These are phyloP conservation scores for Fusarium torreyae DNA, from an alignment of 2,329 filamentous ascomycete genomes.

Conservation along the genomic window DNA sequence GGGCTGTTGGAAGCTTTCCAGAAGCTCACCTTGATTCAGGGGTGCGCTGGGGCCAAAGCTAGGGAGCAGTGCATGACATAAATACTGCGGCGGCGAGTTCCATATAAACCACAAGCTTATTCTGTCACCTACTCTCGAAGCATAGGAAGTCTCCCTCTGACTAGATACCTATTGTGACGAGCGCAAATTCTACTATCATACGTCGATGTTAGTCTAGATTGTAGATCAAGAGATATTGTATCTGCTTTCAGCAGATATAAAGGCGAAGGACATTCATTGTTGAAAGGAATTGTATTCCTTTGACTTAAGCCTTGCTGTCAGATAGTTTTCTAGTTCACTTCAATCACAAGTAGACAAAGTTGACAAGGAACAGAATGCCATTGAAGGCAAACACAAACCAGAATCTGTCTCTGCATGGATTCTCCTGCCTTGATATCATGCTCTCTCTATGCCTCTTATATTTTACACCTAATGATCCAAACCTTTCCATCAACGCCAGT, in stretches of 20 bases:
- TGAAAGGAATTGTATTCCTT: not conserved
- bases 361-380: conserved; percentile 1
- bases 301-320: not conserved
- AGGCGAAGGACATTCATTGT: no score
- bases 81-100: not conserved
- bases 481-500: conserved; percentile 36
- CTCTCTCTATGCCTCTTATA: conserved; percentile 8
- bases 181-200: no score
- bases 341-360: not conserved
- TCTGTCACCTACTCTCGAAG: conserved; percentile 10
- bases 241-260: no score
- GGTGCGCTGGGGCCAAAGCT: conserved; percentile 14
- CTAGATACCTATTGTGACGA: no score
- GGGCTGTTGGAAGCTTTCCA: conserved; percentile 50
- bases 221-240: no score
- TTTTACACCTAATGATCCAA: conserved; percentile 2
- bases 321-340: conserved; percentile 6
- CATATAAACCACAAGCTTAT: not conserved
- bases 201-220: no score
- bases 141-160: not conserved
- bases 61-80: conserved; percentile 17
- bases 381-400: not conserved
- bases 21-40: conserved; percentile 41
- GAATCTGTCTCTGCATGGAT: not conserved
- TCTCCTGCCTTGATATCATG: not conserved